Evolutionary conservation across 2,329 filamentous ascomycete species (phyloP).

Genomic region (Graphiopsis chlorocephala): DNA sequence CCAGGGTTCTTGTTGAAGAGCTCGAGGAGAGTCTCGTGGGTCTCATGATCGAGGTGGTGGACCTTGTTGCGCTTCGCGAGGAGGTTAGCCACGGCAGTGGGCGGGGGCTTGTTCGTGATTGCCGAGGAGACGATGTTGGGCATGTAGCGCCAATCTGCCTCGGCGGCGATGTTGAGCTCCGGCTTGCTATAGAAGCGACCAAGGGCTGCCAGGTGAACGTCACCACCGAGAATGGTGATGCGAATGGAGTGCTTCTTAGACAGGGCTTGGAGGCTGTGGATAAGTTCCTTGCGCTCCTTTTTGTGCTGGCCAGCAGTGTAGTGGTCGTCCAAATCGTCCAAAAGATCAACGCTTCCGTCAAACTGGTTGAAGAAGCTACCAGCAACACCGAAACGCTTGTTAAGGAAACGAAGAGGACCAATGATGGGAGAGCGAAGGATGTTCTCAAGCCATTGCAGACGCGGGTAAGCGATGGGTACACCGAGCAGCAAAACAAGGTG

Average conservation of each 20-base stretch:
- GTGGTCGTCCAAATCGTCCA: slow-evolving; percentile 65
- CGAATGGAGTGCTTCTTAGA: slow-evolving; percentile 55
- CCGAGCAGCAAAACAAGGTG: slow-evolving; percentile 63
- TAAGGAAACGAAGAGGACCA: slow-evolving; percentile 82
- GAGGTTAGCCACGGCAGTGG: slow-evolving; percentile 62
- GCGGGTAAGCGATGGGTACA: slow-evolving; percentile 67
- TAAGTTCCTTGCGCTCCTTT: slow-evolving; percentile 72
- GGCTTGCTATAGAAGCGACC: slow-evolving; percentile 65
- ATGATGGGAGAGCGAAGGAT: slow-evolving; percentile 83
- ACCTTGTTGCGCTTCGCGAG: slow-evolving; percentile 64
- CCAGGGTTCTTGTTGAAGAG: slow-evolving; percentile 61
- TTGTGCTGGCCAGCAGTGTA: slow-evolving; percentile 94
- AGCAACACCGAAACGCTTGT: slow-evolving; percentile 83
- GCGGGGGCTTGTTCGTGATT: slow-evolving; percentile 67
- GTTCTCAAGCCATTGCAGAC: slow-evolving; percentile 95
- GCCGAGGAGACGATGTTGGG: slow-evolving; percentile 63
- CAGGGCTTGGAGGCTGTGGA: slow-evolving; percentile 62
- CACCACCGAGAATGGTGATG: slow-evolving; percentile 61
- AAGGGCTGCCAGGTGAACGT: slow-evolving; percentile 62
- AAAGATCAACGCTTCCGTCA: slow-evolving; percentile 68
- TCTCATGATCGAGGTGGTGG: slow-evolving; percentile 61
- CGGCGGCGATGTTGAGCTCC: slow-evolving; percentile 54
- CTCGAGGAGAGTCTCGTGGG: slow-evolving; percentile 62
- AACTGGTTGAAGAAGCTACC: slow-evolving; percentile 91
- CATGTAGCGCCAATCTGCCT: slow-evolving; percentile 62